Evolutionary conservation across 192 early-diverging fungal species (phyloP).

Genomic region (Coemansia sp.): DNA sequence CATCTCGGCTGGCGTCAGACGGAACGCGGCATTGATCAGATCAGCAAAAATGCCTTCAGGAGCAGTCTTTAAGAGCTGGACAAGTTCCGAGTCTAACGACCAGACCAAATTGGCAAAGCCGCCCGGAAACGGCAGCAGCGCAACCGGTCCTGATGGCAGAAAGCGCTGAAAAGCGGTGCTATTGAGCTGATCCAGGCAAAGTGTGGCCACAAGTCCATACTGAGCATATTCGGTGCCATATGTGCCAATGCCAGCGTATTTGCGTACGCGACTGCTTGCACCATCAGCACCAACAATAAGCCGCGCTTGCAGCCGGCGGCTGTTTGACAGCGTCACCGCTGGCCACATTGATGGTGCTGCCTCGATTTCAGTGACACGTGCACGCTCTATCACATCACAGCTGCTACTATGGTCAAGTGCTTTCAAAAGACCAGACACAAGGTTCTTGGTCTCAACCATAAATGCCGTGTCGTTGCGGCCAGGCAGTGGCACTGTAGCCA

Average conservation of each 20-base stretch:
- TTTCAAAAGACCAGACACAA: constrained; percentile 69
- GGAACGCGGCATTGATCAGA: constrained; percentile 83
- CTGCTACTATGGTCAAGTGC: constrained; percentile 41
- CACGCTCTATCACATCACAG: constrained; percentile 64
- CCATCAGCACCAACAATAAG: constrained; percentile 92
- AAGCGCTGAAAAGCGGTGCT: constrained; percentile 90
- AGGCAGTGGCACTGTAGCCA: constrained; percentile 4
- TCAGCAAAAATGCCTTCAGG: constrained; percentile 63
- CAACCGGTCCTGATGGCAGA: constrained; percentile 90
- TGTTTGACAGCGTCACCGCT: constrained; percentile 64
- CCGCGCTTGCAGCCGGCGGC: constrained; percentile 63
- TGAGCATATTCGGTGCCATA: constrained; percentile 86
- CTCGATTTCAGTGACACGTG: constrained; percentile 64
- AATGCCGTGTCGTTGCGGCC: constrained; percentile 62
- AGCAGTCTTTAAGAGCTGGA: constrained; percentile 62
- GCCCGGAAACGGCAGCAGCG: constrained; percentile 72
- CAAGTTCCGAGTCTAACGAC: constrained; percentile 72
- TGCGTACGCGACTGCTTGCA: constrained; percentile 79
- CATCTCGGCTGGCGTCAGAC: constrained; percentile 68
- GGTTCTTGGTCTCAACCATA: constrained; percentile 86
- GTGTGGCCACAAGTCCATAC: constrained; percentile 78
- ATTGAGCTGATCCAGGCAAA: constrained; percentile 68
- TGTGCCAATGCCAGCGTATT: constrained; percentile 76
- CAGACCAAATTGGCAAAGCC: constrained; percentile 80
- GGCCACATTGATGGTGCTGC: constrained; percentile 61